Conservation (phyloP, 345 rosid species). For the Fremontodendron californicum region DNA sequence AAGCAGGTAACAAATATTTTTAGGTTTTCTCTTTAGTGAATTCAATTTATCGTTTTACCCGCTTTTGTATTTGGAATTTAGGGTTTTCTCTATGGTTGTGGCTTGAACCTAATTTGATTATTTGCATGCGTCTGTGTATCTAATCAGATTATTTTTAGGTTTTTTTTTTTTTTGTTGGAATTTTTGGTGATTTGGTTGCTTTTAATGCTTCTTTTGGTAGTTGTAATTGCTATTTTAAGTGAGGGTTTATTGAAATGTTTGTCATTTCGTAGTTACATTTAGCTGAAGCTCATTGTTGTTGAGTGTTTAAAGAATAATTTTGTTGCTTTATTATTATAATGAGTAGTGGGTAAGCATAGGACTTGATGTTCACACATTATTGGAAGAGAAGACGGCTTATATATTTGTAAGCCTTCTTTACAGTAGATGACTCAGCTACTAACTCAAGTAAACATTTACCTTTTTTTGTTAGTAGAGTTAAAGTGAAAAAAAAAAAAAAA, state of each 20-base stretch:
- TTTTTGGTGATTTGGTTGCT: background rate
- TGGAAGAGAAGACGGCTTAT: background rate
- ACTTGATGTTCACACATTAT: background rate
- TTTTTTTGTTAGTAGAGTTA: background rate
- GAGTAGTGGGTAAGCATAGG: background rate
- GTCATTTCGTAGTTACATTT: background rate
- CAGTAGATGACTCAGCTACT: background rate
- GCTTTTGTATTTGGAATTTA: too few relatives aligned
- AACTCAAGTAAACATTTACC: background rate
- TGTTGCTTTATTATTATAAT: background rate
- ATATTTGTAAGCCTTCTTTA: background rate
- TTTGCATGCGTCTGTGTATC: background rate
- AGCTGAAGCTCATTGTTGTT: background rate
- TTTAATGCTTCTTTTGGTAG: background rate
- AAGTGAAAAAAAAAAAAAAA: background rate
- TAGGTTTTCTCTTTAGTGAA: background rate
- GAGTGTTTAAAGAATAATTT: background rate
- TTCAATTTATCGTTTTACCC: too few relatives aligned
- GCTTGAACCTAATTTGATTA: background rate
- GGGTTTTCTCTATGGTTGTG: too few relatives aligned
- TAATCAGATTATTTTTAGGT: background rate
- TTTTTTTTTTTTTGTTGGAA: background rate
- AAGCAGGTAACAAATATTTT: conserved; percentile 50
- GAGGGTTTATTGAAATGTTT: background rate
- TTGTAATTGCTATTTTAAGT: background rate